Evolutionary conservation across 148 eudicot genomes (phyloP).

Genomic region (Rhododendron williamsianum): DNA sequence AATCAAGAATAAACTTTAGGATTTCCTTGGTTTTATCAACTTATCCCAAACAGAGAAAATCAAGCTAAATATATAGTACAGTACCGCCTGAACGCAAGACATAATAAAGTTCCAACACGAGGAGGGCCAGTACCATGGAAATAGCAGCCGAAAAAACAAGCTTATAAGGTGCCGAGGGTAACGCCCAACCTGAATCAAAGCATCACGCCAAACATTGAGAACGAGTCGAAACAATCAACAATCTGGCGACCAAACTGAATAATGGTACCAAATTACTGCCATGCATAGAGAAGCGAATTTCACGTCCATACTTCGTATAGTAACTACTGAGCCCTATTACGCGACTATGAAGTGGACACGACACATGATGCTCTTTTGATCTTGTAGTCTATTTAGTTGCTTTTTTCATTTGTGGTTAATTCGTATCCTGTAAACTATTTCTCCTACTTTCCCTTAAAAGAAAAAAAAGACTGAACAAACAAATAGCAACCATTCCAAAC

Average conservation of each 20-base stretch:
- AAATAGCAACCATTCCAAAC: neutral
- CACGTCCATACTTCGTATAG: neutral
- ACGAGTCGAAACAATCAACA: neutral
- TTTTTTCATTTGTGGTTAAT: neutral
- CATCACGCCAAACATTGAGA: neutral
- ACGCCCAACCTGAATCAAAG: slow-evolving; percentile 62
- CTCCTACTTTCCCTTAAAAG: neutral
- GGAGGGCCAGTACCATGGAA: slow-evolving; percentile 99
- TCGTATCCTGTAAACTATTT: neutral
- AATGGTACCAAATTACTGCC: neutral
- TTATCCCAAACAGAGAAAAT: slow-evolving; percentile 65
- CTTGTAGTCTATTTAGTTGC: neutral
- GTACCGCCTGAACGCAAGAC: slow-evolving; percentile 55
- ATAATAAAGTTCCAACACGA: slow-evolving; percentile 87
- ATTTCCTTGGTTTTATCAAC: slow-evolving; percentile 31
- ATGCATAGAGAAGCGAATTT: neutral
- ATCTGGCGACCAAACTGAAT: neutral
- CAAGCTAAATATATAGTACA: slow-evolving; percentile 52
- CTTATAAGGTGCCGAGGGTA: slow-evolving; percentile 90
- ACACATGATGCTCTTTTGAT: neutral
- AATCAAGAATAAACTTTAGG: slow-evolving; percentile 5
- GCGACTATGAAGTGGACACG: neutral
- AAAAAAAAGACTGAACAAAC: neutral
- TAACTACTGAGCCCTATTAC: neutral
- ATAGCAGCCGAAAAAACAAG: slow-evolving; percentile 77